Conservation (phyloP, 225 moss, liverwort and hornwort species). For the Physcomitrium patens region DNA sequence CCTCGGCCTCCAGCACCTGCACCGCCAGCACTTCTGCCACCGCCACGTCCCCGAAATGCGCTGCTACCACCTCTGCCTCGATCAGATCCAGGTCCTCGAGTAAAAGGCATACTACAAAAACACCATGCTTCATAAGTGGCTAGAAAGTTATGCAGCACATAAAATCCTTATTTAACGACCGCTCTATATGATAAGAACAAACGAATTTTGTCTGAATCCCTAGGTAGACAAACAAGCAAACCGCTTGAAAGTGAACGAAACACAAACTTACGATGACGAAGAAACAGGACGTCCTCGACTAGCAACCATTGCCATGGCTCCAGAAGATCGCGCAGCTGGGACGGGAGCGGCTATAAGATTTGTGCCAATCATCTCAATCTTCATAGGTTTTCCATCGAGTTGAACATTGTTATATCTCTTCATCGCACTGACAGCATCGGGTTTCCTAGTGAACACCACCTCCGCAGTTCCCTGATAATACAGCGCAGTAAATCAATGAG, state of each 20-base stretch:
- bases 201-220: neutral
- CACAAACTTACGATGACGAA: slow-evolving; percentile 65
- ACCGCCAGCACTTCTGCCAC: slow-evolving; percentile 49
- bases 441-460: slow-evolving; percentile 93
- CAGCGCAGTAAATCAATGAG: neutral
- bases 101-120: slow-evolving; percentile 37
- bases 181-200: neutral
- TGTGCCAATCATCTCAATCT: slow-evolving; percentile 93
- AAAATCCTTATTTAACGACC: neutral
- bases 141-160: neutral
- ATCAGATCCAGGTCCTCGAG: slow-evolving; percentile 57
- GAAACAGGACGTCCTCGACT: slow-evolving; percentile 66
- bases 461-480: slow-evolving; percentile 86
- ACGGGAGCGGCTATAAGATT: slow-evolving; percentile 65
- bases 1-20: slow-evolving; percentile 42
- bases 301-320: slow-evolving; percentile 51
- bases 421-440: slow-evolving; percentile 89
- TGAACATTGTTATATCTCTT: slow-evolving; percentile 99
- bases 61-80: slow-evolving; percentile 42
- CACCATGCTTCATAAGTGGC: slow-evolving; percentile 4
- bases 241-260: neutral
- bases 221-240: neutral
- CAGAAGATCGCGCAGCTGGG: slow-evolving; percentile 59
- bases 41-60: slow-evolving; percentile 42
- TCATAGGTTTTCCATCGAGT: slow-evolving; percentile 97